Evolutionary conservation across 306 rosid genomes (phyloP).

Genomic region (Erythrophleum fordii): DNA sequence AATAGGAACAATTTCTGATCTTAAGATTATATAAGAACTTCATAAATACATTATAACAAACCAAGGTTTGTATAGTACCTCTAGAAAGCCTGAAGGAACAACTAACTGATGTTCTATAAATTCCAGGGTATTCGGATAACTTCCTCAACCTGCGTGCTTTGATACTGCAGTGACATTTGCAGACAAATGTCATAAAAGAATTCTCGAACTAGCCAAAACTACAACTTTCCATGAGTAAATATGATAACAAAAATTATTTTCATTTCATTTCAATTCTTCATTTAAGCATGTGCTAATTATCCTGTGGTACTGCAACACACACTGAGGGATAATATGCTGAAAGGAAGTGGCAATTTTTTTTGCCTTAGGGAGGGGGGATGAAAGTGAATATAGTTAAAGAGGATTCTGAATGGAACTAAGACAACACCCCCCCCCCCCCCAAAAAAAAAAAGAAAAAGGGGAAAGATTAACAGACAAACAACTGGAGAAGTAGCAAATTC

Average conservation of each 20-base stretch:
- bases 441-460: neutral
- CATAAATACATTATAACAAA: conserved; percentile 48
- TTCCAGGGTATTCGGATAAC: conserved; percentile 65
- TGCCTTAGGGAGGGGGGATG: conserved; percentile 3
- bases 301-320: conserved; percentile 4
- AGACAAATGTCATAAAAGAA: conserved; percentile 77
- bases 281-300: conserved; percentile 29
- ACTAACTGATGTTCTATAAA: conserved; percentile 78
- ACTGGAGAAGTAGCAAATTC: neutral
- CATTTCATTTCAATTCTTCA: conserved; percentile 26
- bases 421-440: too few species aligned
- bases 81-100: conserved; percentile 71
- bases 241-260: conserved; percentile 38
- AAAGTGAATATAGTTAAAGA: neutral
- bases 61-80: conserved; percentile 80
- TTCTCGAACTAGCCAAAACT: conserved; percentile 49
- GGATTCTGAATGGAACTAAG: neutral
- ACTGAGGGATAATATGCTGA: conserved; percentile 20
- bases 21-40: conserved; percentile 29
- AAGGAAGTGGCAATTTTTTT: conserved; percentile 1
- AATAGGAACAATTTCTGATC: conserved; percentile 9
- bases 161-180: conserved; percentile 97
- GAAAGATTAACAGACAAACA: neutral
- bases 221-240: conserved; percentile 50
- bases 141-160: conserved; percentile 98